Conservation (phyloP, 73 alveolate genomes). For the Paramecium caudatum region DNA sequence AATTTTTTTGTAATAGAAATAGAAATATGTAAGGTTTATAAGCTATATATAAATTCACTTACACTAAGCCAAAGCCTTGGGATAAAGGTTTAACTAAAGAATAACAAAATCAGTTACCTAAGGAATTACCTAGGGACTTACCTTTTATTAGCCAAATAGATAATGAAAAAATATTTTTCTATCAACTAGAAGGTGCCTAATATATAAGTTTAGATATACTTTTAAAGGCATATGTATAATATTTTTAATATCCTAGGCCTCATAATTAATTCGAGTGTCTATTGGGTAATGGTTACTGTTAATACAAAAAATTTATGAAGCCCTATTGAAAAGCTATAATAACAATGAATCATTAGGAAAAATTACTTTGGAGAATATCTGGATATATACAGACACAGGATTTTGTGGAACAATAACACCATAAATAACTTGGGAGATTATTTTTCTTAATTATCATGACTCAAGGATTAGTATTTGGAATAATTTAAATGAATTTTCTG, state of each 20-base stretch:
- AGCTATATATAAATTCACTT: not conserved
- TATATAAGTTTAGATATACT: not conserved
- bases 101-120: too few species aligned
- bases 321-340: not conserved
- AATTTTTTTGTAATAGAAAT: constrained; percentile 3
- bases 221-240: not conserved
- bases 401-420: not conserved
- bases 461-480: not conserved
- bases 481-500: not conserved
- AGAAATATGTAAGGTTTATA: not conserved
- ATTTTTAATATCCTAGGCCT: not conserved
- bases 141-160: not conserved
- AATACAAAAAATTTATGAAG: not conserved
- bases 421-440: constrained; percentile 6
- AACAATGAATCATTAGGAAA: not conserved
- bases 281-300: not conserved
- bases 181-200: not conserved
- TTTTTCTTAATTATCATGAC: constrained; percentile 6
- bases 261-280: not conserved
- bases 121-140: not conserved
- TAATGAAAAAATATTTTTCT: not conserved
- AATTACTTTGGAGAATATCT: not conserved
- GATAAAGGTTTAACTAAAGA: too few species aligned
- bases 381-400: constrained; percentile 23
- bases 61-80: too few species aligned